Conservation (phyloP, 2,329 filamentous ascomycete species). For the Aspergillus tubingensis region DNA sequence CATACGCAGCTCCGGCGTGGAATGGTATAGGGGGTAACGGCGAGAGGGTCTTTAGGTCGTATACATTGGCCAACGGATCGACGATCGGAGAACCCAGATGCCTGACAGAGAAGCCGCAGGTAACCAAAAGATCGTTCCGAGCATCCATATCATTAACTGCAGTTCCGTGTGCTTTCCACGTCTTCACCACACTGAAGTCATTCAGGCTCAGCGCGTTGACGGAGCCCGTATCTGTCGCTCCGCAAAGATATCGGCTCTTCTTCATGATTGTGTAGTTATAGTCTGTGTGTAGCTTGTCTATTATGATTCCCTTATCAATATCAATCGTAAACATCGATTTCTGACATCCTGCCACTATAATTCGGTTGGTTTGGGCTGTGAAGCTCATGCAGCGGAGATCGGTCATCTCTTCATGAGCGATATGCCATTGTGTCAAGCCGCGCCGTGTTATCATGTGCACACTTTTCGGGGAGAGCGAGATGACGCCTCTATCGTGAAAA, state of each 20-base stretch:
- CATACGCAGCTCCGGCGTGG: slow-evolving; percentile 87
- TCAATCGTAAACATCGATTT: slow-evolving; percentile 78
- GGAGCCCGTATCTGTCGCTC: slow-evolving; percentile 77
- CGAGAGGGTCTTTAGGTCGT: slow-evolving; percentile 86
- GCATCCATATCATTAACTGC: slow-evolving; percentile 97
- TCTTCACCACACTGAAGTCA: slow-evolving; percentile 75
- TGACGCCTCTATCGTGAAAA: slow-evolving; percentile 85
- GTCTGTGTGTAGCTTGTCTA: slow-evolving; percentile 71
- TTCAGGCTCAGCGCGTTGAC: slow-evolving; percentile 84
- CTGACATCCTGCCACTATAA: slow-evolving; percentile 86
- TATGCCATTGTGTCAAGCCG: slow-evolving; percentile 84
- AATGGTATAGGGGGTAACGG: slow-evolving; percentile 89
- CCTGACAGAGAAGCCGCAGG: slow-evolving; percentile 87
- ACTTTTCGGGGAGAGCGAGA: slow-evolving; percentile 79
- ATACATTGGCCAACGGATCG: slow-evolving; percentile 92
- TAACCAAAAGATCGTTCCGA: slow-evolving; percentile 90
- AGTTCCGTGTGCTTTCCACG: slow-evolving; percentile 87
- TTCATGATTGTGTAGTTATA: slow-evolving; percentile 91
- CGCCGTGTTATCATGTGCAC: slow-evolving; percentile 85
- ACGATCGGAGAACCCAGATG: slow-evolving; percentile 79
- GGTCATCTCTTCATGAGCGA: slow-evolving; percentile 75
- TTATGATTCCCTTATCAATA: slow-evolving; percentile 70
- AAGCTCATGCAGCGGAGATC: slow-evolving; percentile 95
- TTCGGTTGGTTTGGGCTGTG: slow-evolving; percentile 80
- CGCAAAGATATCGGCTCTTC: slow-evolving; percentile 83